phyloP scores from a whole-genome alignment of 192 early-diverging fungal genomes.

The Neocallimastix lanati region DNA sequence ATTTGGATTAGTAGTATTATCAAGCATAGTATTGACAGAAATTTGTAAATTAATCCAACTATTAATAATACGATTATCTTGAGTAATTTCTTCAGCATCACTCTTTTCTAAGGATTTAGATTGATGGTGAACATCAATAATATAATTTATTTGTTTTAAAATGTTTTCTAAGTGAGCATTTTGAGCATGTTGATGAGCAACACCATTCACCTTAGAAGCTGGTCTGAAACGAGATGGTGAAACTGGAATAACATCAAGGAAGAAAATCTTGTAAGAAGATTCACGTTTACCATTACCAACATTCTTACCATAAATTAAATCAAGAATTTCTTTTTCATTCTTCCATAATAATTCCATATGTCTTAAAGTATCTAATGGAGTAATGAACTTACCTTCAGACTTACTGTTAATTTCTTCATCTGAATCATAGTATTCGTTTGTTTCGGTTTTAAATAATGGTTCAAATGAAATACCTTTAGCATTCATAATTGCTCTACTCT shows the following conservation, averaged over 20 bases:
- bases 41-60: conserved; percentile 69
- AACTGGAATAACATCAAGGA: conserved; percentile 78
- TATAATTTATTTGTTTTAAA: conserved; percentile 54
- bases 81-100: conserved; percentile 6
- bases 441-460: background rate
- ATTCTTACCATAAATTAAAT: conserved; percentile 56
- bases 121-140: conserved; percentile 33
- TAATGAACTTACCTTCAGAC: conserved; percentile 19
- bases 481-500: conserved; percentile 38
- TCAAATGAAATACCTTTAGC: conserved; percentile 22
- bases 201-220: conserved; percentile 72
- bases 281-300: conserved; percentile 12
- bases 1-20: conserved; percentile 72
- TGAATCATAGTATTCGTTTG: background rate
- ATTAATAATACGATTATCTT: conserved; percentile 19
- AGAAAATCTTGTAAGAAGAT: conserved; percentile 66
- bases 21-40: conserved; percentile 81
- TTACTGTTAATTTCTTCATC: background rate
- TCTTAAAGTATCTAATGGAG: conserved; percentile 60
- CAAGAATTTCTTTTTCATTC: conserved; percentile 54
- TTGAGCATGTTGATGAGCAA: conserved; percentile 84
- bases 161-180: conserved; percentile 73
- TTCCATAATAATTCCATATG: conserved; percentile 58
- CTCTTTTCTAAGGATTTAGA: conserved; percentile 4
- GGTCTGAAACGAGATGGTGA: conserved; percentile 88